These are phyloP conservation scores for Rhynchospora pubera DNA, from an alignment of 176 grass and related monocot genomes.

Conservation along the genomic window DNA sequence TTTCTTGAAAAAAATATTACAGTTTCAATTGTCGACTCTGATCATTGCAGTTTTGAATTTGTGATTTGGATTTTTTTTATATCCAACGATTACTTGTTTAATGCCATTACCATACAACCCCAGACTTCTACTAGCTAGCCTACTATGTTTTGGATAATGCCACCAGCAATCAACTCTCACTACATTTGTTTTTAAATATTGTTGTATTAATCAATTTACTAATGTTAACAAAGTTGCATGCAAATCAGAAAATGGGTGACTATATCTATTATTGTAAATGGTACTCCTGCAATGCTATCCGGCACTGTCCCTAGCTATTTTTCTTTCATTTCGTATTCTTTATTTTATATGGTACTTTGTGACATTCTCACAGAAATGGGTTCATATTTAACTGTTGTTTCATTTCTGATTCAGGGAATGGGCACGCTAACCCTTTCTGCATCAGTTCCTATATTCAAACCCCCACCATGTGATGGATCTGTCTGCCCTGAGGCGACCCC, in stretches of 20 bases:
- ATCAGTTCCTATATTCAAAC: slow-evolving; percentile 60
- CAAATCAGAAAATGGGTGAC: background rate
- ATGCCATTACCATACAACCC: background rate
- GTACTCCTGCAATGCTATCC: background rate
- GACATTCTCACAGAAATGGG: background rate
- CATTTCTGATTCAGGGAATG: slow-evolving; percentile 56
- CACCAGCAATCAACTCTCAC: background rate
- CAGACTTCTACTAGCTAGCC: background rate
- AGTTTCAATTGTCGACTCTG: background rate
- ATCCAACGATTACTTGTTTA: background rate
- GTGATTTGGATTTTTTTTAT: background rate
- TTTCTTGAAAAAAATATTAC: background rate
- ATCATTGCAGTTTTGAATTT: background rate
- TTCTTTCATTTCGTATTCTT: background rate
- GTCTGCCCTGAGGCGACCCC: slow-evolving; percentile 53
- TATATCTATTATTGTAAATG: background rate
- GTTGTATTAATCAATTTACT: background rate
- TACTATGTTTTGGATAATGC: background rate
- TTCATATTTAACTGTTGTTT: slow-evolving; percentile 20
- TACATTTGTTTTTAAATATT: background rate
- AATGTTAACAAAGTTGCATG: background rate
- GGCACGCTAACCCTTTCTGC: slow-evolving; percentile 60
- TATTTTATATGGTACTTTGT: background rate
- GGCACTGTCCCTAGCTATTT: background rate
- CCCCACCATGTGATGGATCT: slow-evolving; percentile 57